Base-by-base conservation (phyloP, 163 green algal species). In the Prototheca wickerhamii region DNA sequence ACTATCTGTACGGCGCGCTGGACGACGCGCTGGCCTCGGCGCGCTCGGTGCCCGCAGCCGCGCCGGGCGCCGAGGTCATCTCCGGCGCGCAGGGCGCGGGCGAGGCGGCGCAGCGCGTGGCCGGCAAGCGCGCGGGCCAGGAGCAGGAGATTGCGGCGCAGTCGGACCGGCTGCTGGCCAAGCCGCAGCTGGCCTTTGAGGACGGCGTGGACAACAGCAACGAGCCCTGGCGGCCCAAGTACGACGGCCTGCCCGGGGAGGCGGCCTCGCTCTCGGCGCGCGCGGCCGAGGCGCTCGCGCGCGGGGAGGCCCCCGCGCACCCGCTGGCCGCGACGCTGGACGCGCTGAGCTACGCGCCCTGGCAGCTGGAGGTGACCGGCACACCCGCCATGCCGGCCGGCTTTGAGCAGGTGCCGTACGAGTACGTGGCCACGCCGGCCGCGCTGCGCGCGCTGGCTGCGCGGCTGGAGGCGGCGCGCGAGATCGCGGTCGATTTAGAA, bases 401-500 rank as follows among this genome's bases (percentile, higher is more conserved):
- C 21, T 37, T 68, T 4, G 82, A 89, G 1, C 65, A 75, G 6
- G 79, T 71, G 0, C 75, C 80, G 1, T 78, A 86, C 25, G 68
- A 63, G 2, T 86, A 70, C 54, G 76, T 94, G 12, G 85, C 88
- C 59, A 85, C 75, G 0, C 17, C 62, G 8, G 46, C 43, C 0
- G 66, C 50, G 21, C 55, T 87, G 37, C 32, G 68, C 12, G 65
- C 30, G 0, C 75, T 87, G 70, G 62, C 30, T 42, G 57, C 35
- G 25, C 63, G 65, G 20, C 76, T 94, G 66, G 42, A 44, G 6
- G 59, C 32, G 0, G 65, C 60, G 2, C 50, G 44, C 12, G 81
- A 93, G 65, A 49, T 96, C 8, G 89, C 89, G 0, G 65, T 96
- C 10, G 91, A 98, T 52, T 67, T 98, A 69, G 91, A 98, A 70